phyloP scores from a whole-genome alignment of 495 filamentous ascomycete species.

The Podospora pseudoanserina region DNA sequence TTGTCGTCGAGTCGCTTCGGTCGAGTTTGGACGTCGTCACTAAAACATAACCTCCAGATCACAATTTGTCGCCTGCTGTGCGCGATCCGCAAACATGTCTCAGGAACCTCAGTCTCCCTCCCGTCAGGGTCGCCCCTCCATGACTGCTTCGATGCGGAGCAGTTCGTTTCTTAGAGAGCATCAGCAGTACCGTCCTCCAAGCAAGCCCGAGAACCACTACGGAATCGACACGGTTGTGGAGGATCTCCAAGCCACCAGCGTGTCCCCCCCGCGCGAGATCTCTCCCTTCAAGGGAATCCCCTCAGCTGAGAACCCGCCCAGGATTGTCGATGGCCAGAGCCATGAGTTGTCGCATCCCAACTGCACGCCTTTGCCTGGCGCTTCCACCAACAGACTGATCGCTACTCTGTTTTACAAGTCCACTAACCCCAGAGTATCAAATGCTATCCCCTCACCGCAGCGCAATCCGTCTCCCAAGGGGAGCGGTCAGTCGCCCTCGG shows the following conservation, averaged over 20 bases:
- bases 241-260: conserved; percentile 35
- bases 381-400: conserved; percentile 47
- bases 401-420: conserved; percentile 70
- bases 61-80: not conserved
- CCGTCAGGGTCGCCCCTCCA: conserved; percentile 40
- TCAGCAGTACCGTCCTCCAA: conserved; percentile 68
- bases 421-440: conserved; percentile 31
- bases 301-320: conserved; percentile 48
- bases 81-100: conserved; percentile 31
- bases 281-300: conserved; percentile 52
- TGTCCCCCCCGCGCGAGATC: conserved; percentile 37
- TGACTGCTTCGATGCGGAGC: conserved; percentile 54
- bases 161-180: conserved; percentile 69
- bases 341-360: conserved; percentile 55
- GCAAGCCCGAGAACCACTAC: conserved; percentile 48
- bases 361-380: conserved; percentile 48
- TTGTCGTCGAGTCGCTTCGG: not conserved
- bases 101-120: conserved; percentile 30
- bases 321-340: conserved; percentile 53
- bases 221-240: conserved; percentile 55
- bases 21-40: not conserved
- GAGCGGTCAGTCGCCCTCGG: conserved; percentile 22
- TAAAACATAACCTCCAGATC: not conserved
- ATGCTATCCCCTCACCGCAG: conserved; percentile 34
- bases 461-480: conserved; percentile 23